Conservation (phyloP, 257 asterid species). For the Solanum sejunctum region DNA sequence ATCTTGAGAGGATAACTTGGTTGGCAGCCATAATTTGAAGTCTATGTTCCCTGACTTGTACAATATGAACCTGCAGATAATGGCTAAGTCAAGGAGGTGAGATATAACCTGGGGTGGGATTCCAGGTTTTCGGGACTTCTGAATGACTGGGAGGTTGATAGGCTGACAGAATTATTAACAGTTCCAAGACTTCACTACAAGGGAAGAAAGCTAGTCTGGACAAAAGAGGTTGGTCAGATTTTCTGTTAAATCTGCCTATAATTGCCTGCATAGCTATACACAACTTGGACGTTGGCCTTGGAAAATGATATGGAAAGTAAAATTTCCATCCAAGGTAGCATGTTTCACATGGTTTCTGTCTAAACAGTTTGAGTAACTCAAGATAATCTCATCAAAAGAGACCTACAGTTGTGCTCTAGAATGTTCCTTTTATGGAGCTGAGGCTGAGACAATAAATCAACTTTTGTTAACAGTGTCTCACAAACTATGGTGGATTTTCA, state of each 20-base stretch:
- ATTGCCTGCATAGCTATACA: background rate
- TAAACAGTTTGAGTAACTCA: background rate
- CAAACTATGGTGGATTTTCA: background rate
- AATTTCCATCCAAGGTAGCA: background rate
- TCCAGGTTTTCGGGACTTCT: background rate
- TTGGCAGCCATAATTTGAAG: background rate
- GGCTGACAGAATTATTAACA: background rate
- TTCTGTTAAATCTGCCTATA: background rate
- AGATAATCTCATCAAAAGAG: background rate
- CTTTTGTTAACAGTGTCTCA: background rate
- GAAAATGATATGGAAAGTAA: background rate
- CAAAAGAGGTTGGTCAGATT: background rate
- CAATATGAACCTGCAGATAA: background rate
- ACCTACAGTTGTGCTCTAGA: background rate
- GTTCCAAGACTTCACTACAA: background rate
- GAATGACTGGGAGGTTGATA: background rate
- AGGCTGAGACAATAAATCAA: background rate
- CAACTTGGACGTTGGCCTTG: background rate
- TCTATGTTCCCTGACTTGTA: background rate
- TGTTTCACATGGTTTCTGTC: background rate
- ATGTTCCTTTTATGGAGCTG: background rate
- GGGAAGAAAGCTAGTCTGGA: background rate
- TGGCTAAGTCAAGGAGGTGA: background rate
- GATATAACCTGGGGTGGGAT: background rate
- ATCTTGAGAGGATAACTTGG: background rate